Conservation (phyloP, 139 green algal genomes). For the Zygnema circumcarinatum region DNA sequence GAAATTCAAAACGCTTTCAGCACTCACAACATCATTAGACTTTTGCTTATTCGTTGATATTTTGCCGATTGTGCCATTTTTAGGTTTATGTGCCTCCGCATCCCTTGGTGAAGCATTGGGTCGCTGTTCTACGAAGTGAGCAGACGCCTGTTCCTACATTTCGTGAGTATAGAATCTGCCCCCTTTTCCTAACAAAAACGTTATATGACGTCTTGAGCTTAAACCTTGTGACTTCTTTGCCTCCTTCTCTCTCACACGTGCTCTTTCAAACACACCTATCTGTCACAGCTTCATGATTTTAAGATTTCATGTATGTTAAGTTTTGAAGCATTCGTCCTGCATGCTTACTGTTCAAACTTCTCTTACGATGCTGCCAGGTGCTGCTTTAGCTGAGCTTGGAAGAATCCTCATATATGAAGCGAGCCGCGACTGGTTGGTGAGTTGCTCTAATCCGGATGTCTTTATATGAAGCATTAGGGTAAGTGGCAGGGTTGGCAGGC, state of each 20-base stretch:
- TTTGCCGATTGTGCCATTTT: too few species aligned
- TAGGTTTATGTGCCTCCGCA: slow-evolving; percentile 95
- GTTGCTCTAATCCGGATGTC: not conserved
- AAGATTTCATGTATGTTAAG: too few species aligned
- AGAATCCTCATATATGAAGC: slow-evolving; percentile 90
- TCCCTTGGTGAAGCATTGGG: slow-evolving; percentile 95
- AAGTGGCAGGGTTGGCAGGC: not conserved
- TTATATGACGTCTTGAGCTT: not conserved
- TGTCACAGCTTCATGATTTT: too few species aligned
- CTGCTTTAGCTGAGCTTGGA: slow-evolving; percentile 86
- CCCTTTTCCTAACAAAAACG: not conserved
- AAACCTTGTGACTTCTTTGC: too few species aligned
- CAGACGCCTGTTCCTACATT: slow-evolving; percentile 84
- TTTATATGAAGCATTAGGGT: not conserved
- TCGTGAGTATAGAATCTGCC: slow-evolving; percentile 62
- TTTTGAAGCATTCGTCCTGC: too few species aligned
- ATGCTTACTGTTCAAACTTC: too few species aligned
- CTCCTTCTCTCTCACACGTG: too few species aligned
- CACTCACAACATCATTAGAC: too few species aligned
- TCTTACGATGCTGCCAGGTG: too few species aligned
- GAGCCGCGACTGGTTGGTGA: slow-evolving; percentile 81
- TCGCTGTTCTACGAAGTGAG: slow-evolving; percentile 88
- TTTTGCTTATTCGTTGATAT: too few species aligned
- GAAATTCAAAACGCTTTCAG: too few species aligned
- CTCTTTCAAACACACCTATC: too few species aligned